Conservation (phyloP, 257 asterid species). For the Asclepias syriaca region DNA sequence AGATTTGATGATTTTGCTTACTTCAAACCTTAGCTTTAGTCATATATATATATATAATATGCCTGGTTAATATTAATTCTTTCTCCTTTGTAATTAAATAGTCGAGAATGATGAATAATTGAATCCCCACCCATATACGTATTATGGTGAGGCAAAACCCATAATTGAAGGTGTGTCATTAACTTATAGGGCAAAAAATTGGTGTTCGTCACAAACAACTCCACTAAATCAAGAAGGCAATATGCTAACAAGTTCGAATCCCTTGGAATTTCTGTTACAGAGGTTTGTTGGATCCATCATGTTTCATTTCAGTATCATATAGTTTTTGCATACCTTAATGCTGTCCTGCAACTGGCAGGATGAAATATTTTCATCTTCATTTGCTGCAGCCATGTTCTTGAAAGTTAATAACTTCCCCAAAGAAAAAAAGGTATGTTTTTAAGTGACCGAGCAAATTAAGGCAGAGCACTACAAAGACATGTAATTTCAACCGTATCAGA, state of each 20-base stretch:
- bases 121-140: neutral
- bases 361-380: conserved; percentile 87
- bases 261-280: conserved; percentile 70
- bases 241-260: conserved; percentile 71
- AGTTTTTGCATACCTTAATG: neutral
- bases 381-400: conserved; percentile 96
- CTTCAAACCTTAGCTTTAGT: neutral
- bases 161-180: neutral
- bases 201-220: conserved; percentile 91
- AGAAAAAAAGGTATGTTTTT: conserved; percentile 65
- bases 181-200: conserved; percentile 67
- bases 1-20: conserved; percentile 3
- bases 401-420: conserved; percentile 61
- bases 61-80: neutral
- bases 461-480: neutral
- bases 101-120: neutral
- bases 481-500: neutral
- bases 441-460: neutral
- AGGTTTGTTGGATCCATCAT: conserved; percentile 43
- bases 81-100: neutral
- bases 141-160: neutral
- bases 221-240: conserved; percentile 75
- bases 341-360: conserved; percentile 43
- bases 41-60: no score
- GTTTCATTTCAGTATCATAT: neutral